Evolutionary conservation across 129 eudicot genomes (phyloP).

Genomic region (Ambrosia trifida): DNA sequence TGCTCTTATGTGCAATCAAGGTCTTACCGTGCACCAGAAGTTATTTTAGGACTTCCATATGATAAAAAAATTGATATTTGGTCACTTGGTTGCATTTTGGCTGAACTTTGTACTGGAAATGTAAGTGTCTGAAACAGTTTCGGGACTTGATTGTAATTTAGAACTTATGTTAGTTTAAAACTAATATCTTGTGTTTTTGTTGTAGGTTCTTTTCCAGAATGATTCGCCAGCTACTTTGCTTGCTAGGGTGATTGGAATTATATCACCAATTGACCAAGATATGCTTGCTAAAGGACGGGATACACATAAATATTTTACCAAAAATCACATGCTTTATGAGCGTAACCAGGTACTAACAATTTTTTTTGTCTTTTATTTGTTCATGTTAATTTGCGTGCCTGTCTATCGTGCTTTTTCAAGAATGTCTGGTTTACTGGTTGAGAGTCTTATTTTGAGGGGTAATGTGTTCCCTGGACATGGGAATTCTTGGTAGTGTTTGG

Average conservation of each 20-base stretch:
- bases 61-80: slow-evolving; percentile 84
- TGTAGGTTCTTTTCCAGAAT: slow-evolving; percentile 89
- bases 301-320: slow-evolving; percentile 86
- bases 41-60: slow-evolving; percentile 82
- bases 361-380: not conserved
- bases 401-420: too few relatives aligned
- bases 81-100: slow-evolving; percentile 97
- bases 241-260: slow-evolving; percentile 88
- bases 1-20: slow-evolving; percentile 93
- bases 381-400: not conserved
- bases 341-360: slow-evolving; percentile 45
- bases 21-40: slow-evolving; percentile 95
- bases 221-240: slow-evolving; percentile 97
- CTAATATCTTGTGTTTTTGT: slow-evolving; percentile 15
- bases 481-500: not conserved
- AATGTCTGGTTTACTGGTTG: not conserved
- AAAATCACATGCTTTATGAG: slow-evolving; percentile 95
- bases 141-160: not conserved
- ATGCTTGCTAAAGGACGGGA: slow-evolving; percentile 93
- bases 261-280: slow-evolving; percentile 68
- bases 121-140: slow-evolving; percentile 39
- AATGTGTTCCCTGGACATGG: not conserved
- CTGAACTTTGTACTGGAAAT: slow-evolving; percentile 94
- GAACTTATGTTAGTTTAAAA: not conserved
- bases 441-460: not conserved